Base-by-base conservation (phyloP, 805 yeast genomes). In the Starmerella apis region DNA sequence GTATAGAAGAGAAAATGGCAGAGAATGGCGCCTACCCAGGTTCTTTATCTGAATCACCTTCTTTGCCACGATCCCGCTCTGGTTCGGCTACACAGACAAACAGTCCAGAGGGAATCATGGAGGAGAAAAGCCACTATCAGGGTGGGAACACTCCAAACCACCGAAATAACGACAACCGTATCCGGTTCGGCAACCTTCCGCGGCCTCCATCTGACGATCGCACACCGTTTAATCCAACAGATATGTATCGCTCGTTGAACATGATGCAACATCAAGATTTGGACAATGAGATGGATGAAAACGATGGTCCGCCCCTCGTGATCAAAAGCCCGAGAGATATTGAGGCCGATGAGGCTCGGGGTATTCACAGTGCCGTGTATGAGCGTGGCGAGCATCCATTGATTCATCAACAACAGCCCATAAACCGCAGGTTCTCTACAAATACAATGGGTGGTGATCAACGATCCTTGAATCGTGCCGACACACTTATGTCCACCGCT, bases 231-330 rank as follows among this genome's bases (percentile, higher is more conserved):
- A 80, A 82, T 30, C 95, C 96, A 1, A 77, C 82, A 44, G 96
- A 88, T 61, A 81, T 87, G 79, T 81, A 73, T 63, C 73, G 81
- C 69, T 86, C 95, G 3, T 82, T 87, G 57, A 80, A 86, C 37
- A 79, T 87, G 81, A 69, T 88, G 68, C 82, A 82, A 57, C 49
- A 45, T 42, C 61, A 59, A 31, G 48, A 33, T 18, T 39, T 47
- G 13, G 37, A 27, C n/a, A 49, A 47, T 23, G 61, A 57, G 18
- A 56, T 62, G 37, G 70, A 66, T 22, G 74, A 72, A 22, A 77
- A 75, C 28, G 82, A 80, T 28, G 94, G 90, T 0, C 92, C 90
- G 3, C 86, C 90, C 0, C 67, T 87, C 32, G 78, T 82, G 4
- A 81, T 87, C 43, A 75, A 75, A 53, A 81, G 90, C 1, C 95